These are phyloP conservation scores for Silene uniflora DNA, from an alignment of 148 eudicot genomes.

Conservation along the genomic window DNA sequence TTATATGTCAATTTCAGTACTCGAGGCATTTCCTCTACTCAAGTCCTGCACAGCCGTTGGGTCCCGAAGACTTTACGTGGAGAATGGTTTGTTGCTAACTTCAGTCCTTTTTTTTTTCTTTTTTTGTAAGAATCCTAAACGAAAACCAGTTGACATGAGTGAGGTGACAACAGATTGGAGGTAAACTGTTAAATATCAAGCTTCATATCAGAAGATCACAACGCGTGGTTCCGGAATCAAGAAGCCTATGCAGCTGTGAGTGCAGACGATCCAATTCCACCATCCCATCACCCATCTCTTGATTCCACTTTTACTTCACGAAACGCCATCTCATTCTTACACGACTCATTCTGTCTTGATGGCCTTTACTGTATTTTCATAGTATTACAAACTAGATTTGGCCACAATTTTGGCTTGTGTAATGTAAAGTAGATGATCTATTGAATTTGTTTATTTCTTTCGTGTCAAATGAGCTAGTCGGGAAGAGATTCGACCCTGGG, in stretches of 20 bases:
- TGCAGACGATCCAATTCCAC: slow-evolving; percentile 63
- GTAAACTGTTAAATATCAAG: slow-evolving; percentile 87
- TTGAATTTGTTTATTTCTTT: neutral
- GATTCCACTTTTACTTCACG: slow-evolving; percentile 7
- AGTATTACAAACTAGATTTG: neutral
- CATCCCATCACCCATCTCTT: slow-evolving; percentile 28
- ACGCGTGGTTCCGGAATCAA: slow-evolving; percentile 73
- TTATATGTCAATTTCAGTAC: slow-evolving; percentile 45
- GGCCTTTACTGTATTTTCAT: neutral
- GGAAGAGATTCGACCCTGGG: neutral
- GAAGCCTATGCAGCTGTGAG: slow-evolving; percentile 74
- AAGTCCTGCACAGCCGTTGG: slow-evolving; percentile 92
- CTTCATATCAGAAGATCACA: slow-evolving; percentile 85
- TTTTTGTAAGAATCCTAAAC: neutral
- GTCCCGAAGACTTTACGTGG: slow-evolving; percentile 94
- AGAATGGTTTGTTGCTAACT: slow-evolving; percentile 73
- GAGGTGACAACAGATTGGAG: slow-evolving; percentile 63
- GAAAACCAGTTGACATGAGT: slow-evolving; percentile 12
- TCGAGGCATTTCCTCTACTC: slow-evolving; percentile 89
- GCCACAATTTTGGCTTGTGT: neutral
- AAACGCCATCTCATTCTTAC: neutral
- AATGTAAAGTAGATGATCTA: neutral
- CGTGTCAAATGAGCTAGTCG: neutral
- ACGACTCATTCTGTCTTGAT: no score
- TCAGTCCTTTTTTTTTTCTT: neutral